phyloP scores from a whole-genome alignment of 495 filamentous ascomycete species.

The Aspergillus bridgeri region DNA sequence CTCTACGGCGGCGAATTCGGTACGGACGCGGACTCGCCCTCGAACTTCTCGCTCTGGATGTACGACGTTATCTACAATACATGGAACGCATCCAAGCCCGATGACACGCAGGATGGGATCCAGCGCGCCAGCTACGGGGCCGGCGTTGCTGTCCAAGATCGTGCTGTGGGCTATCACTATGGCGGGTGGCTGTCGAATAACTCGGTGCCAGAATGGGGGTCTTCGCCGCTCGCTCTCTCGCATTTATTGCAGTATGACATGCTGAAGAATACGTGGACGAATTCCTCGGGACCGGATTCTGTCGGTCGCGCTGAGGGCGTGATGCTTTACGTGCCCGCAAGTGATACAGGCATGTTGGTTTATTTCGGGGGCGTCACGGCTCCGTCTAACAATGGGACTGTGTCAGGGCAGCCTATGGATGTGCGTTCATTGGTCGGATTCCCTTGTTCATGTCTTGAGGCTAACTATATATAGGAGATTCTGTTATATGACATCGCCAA shows the following conservation, averaged over 20 bases:
- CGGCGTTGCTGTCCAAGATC: conserved; percentile 4
- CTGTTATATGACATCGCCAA: conserved; percentile 8
- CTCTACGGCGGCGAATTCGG: conserved; percentile 12
- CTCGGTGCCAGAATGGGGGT: conserved; percentile 4
- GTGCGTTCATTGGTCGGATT: conserved; percentile 1
- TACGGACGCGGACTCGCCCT: background rate
- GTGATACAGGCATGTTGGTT: conserved; percentile 8
- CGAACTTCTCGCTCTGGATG: conserved; percentile 1
- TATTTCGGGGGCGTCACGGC: conserved; percentile 7
- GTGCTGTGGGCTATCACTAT: conserved; percentile 10
- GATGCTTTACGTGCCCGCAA: conserved; percentile 9
- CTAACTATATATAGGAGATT: conserved; percentile 4
- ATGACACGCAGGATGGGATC: background rate
- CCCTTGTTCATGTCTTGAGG: background rate
- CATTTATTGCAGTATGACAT: conserved; percentile 4
- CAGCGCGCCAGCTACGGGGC: conserved; percentile 7
- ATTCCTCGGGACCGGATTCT: conserved; percentile 6
- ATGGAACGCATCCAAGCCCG: background rate
- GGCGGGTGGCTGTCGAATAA: conserved; percentile 8
- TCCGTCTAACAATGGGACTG: background rate
- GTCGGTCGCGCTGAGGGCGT: conserved; percentile 8
- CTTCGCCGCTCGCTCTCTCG: background rate
- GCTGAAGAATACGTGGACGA: conserved; percentile 8
- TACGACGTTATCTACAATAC: conserved; percentile 7
- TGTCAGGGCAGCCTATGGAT: conserved; percentile 3